Base-by-base conservation (phyloP, 2,329 filamentous ascomycete species). In the Akanthomyces lecanii region DNA sequence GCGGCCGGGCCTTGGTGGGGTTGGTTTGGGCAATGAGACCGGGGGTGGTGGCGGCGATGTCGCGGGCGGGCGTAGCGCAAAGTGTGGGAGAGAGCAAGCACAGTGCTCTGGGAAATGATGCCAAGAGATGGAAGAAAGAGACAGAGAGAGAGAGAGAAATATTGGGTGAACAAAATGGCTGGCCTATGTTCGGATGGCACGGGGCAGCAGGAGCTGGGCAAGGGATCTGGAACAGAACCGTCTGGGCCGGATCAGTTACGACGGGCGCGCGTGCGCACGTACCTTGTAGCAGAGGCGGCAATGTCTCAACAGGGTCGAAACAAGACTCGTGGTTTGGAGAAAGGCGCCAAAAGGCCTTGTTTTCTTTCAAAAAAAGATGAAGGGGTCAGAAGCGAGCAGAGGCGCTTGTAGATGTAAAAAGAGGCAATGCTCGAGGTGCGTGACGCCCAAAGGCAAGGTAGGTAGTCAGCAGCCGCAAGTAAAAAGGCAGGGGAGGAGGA, bases 191-290 rank as follows among this genome's bases (percentile, higher is more conserved):
- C 55, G 56, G 45, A 42, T 61, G 12, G 58, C n/a, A 61, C 58
- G 58, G 58, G 40, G 33, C 11, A 21, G 11, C 18, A 25, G 36
- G 25, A 7, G 38, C 16, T 36, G 36, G 33, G 57, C 57, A 52
- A 33, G 47, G 48, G 58, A 61, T 42, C 50, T 53, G 58, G 28
- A 47, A 54, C 50, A 47, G 50, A 36, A 25, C 21, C 38, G 50
- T 53, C 50, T 47, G 50, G 48, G 33, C 25, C 23, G 21, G 21
- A 1, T 21, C 33, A 36, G 21, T 52, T 25, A 44, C 36, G 48
- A 25, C 25, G 48, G 36, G 33, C 33, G 58, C 40, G 58, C 40
- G 50, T 54, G 58, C 58, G 58, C 58, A 61, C 58, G 58, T 61
- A 61, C 58, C 58, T 61, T 53, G 36, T 33, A 45, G 12, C 25